Base-by-base conservation (phyloP, 192 early-diverging fungal species). In the Phycomyces nitens region DNA sequence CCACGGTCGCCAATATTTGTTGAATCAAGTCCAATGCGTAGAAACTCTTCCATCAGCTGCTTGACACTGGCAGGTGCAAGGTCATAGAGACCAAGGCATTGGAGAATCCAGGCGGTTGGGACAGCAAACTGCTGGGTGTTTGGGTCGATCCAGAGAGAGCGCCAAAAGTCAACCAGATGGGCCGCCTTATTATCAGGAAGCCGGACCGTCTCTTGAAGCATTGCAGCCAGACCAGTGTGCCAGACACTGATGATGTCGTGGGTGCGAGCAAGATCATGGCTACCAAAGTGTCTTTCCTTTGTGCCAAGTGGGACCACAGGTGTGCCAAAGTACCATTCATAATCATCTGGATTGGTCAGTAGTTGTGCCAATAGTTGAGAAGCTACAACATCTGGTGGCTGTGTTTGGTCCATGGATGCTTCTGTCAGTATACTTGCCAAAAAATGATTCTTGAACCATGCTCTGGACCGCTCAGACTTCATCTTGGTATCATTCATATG, bases 391-490 rank as follows among this genome's bases (percentile, higher is more conserved):
- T n/a, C n/a, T n/a, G n/a, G n/a, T 15, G 47, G 50, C 10, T 60
- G 49, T 9, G 24, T 39, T 10, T 40, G 12, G 49, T 58, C 40
- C 1, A 11, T 4, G 6, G 51, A 34, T 24, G 56, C 34, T 12
- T 23, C 16, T 34, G 53, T n/a, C 6, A 70, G 21, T 15, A 70
- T 12, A 12, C 47, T 52, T 0, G 53, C 69, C 0, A 70, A 24
- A 43, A 65, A 70, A 29, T 70, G 69, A 40, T 59, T 49, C 1
- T 58, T 27, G 44, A 70, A 70, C 69, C 69, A 70, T 3, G 49
- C 26, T 10, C 49, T 40, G 6, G 64, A 66, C 15, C 9, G 9
- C 34, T 59, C 49, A 0, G 62, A 43, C 9, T 58, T 54, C 2
- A 41, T 22, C 16, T 34, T 41, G 27, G 41, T 20, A 5, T 53